Evolutionary conservation across 768 basidiomycete genomes (phyloP).

Genomic region (Coprinopsis cinerea): DNA sequence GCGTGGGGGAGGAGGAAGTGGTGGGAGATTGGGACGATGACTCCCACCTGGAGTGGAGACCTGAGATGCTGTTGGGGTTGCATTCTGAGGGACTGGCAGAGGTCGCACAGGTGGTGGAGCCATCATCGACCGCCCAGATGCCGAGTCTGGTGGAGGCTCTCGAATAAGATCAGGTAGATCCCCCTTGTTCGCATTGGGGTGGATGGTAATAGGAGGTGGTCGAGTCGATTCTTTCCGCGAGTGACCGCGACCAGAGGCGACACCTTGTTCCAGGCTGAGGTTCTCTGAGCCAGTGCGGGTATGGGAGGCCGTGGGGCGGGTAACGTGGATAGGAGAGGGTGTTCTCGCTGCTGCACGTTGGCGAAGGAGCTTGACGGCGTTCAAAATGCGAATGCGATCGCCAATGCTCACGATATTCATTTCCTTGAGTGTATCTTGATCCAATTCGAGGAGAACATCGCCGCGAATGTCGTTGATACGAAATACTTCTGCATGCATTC

Average conservation of each 20-base stretch:
- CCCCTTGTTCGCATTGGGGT: constrained; percentile 42
- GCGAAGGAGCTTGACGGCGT: constrained; percentile 76
- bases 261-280: constrained; percentile 11
- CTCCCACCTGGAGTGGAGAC: constrained; percentile 23
- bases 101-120: constrained; percentile 34
- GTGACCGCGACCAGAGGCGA: constrained; percentile 37
- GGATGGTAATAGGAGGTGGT: constrained; percentile 79
- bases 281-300: constrained; percentile 12
- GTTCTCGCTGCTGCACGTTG: constrained; percentile 39
- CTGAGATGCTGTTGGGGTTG: constrained; percentile 20
- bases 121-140: constrained; percentile 23
- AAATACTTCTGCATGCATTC: constrained; percentile 62
- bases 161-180: constrained; percentile 73
- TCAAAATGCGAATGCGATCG: constrained; percentile 82
- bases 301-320: constrained; percentile 12
- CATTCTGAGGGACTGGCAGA: constrained; percentile 26
- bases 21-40: constrained; percentile 48
- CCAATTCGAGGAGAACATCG: constrained; percentile 86
- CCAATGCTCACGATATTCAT: constrained; percentile 88
- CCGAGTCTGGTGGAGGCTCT: constrained; percentile 57
- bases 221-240: constrained; percentile 42
- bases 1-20: constrained; percentile 65
- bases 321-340: constrained; percentile 13
- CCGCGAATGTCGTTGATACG: constrained; percentile 86
- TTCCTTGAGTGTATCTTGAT: constrained; percentile 82